Percentiles rank a stretch among this genome's conserved stretches.
Conservation (phyloP, 768 basidiomycete species). For the Phaeotremella skinneri region DNA sequence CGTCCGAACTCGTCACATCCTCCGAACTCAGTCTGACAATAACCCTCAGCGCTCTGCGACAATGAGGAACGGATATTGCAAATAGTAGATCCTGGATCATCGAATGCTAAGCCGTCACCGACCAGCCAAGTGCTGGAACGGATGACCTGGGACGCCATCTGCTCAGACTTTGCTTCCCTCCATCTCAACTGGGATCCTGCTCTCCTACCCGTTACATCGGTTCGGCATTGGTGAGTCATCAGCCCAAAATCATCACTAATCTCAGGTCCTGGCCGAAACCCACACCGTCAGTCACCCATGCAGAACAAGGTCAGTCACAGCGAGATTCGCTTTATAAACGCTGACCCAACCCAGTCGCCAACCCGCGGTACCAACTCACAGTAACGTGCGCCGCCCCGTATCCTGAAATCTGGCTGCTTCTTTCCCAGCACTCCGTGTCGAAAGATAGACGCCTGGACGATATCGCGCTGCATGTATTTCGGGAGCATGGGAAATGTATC, state of each 20-base stretch:
- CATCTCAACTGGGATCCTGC: slow-evolving; percentile 84
- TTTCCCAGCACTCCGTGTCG: slow-evolving; percentile 70
- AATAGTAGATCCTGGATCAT: slow-evolving; percentile 68
- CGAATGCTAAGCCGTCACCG: background rate
- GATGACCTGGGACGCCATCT: slow-evolving; percentile 74
- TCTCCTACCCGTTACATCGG: slow-evolving; percentile 57
- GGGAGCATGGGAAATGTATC: slow-evolving; percentile 20
- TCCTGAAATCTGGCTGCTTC: slow-evolving; percentile 71
- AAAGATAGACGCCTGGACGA: slow-evolving; percentile 65
- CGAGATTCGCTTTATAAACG: background rate
- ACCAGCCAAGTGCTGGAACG: background rate
- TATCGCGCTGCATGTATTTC: slow-evolving; percentile 61
- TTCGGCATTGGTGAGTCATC: slow-evolving; percentile 66
- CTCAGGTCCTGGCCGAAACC: slow-evolving; percentile 37
- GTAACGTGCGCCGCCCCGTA: slow-evolving; percentile 1
- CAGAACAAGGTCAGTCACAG: background rate
- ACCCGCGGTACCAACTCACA: slow-evolving; percentile 20
- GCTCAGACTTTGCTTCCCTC: slow-evolving; percentile 71
- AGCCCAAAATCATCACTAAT: slow-evolving; percentile 1
- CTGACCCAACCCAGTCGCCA: background rate
- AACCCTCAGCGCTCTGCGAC: slow-evolving; percentile 54
- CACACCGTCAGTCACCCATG: background rate
- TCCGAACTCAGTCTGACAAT: slow-evolving; percentile 10
- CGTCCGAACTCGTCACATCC: background rate
- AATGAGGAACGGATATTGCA: slow-evolving; percentile 60